Evolutionary conservation across 495 filamentous ascomycete genomes (phyloP).

Genomic region (Hyaloscypha variabilis): DNA sequence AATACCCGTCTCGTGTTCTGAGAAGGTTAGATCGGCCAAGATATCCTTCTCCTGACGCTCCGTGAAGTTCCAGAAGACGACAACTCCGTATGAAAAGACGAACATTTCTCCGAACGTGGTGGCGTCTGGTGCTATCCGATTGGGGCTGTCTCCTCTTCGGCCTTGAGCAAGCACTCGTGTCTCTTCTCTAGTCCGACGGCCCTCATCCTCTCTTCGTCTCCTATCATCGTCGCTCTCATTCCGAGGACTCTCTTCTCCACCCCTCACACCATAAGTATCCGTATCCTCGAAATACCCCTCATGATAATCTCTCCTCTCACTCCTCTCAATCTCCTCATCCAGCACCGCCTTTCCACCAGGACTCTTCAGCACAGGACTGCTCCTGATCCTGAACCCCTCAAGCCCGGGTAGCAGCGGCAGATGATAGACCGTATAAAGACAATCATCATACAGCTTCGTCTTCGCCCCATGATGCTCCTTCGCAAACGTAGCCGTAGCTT

Average conservation of each 20-base stretch:
- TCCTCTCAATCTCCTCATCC: conserved; percentile 95
- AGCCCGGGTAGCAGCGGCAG: conserved; percentile 81
- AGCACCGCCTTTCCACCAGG: conserved; percentile 90
- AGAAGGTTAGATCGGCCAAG: conserved; percentile 92
- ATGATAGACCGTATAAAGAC: conserved; percentile 94
- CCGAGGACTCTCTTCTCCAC: conserved; percentile 37
- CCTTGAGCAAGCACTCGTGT: conserved; percentile 27
- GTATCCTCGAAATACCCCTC: conserved; percentile 78
- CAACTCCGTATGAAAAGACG: conserved; percentile 96
- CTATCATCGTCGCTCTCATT: conserved; percentile 37
- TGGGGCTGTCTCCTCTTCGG: conserved; percentile 31
- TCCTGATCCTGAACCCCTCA: conserved; percentile 84
- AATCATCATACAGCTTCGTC: conserved; percentile 99
- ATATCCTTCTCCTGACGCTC: conserved; percentile 96
- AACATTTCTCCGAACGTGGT: conserved; percentile 93
- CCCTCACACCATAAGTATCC: conserved; percentile 43
- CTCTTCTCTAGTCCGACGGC: conserved; percentile 25
- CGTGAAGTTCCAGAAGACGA: conserved; percentile 98
- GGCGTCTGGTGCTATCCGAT: conserved; percentile 62
- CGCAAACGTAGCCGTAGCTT: conserved; percentile 82
- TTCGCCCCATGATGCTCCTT: conserved; percentile 87
- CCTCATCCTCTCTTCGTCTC: conserved; percentile 33
- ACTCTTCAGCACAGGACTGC: conserved; percentile 87
- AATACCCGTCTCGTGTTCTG: conserved; percentile 51
- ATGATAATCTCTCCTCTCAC: conserved; percentile 85